Evolutionary conservation across 495 filamentous ascomycete genomes (phyloP), one percentile per base, ranked within the genome.

Genomic region (Tuber microsphaerosporum): DNA sequence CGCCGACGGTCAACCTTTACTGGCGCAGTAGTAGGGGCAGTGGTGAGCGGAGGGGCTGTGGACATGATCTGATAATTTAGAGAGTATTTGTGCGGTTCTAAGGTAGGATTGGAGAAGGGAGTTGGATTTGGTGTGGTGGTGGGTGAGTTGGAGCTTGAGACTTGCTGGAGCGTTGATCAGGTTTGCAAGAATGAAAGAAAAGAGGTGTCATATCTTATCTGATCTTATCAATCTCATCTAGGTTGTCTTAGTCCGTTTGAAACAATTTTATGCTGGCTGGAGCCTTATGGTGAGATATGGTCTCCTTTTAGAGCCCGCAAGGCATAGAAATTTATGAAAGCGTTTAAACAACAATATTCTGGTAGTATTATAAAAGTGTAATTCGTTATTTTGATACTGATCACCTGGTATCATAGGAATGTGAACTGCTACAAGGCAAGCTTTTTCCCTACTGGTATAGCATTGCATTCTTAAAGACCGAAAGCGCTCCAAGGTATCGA

Each of bases 1-100:
- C 89, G 86, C 85, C 93, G 89, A 82, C 93, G 89, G 84, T 93
- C 89, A 76, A 91, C 83, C 76, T 88, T 88, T 70, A 73, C 46
- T 17, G 83, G 71, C 26, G 73, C 34, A 44, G 68, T 39, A 22
- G 76, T 70, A 74, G 79, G 73, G 71, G 70, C 48, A 31, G 51
- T 39, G 46, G n/a, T 70, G 51, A 71, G 69, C 72, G 71, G 75
- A 7, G 75, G 76, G 75, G 75, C 81, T 80, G 71, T 12, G 12
- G 46, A 71, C 39, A 41, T 39, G 61, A 10, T 12, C 44, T 73
- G 14, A 68, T 39, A 6, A 16, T 19, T 39, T 76, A 37, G 45
- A 71, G 61, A 56, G 73, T 73, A 37, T 37, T 71, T 56, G 73
- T 65, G 68, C 48, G 56, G 42, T 74, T 75, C 34, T 31, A 34